A percentile compares a stretch with the other conserved stretches of the same genome.
Conservation (phyloP, 305 asterid genomes). For the Solanum aculeatissimum region DNA sequence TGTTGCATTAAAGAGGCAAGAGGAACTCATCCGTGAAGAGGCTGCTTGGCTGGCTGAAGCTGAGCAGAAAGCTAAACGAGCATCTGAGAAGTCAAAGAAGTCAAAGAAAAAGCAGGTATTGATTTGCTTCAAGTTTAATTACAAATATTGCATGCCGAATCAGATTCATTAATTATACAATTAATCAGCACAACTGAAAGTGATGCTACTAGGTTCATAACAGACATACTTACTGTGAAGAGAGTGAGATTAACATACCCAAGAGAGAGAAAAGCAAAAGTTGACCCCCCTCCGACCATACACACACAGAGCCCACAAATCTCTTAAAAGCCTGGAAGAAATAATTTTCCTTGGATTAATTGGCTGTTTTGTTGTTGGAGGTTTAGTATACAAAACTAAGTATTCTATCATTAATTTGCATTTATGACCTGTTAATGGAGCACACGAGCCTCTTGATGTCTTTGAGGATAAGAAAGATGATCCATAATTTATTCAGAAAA, state of each 20-base stretch:
- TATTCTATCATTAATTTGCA: not conserved
- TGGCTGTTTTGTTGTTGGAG: not conserved
- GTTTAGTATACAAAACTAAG: not conserved
- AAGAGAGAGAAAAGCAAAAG: not conserved
- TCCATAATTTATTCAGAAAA: not conserved
- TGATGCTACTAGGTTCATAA: not conserved
- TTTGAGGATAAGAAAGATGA: not conserved
- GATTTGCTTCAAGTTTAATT: not conserved
- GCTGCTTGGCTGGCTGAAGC: conserved; percentile 78
- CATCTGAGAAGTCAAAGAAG: conserved; percentile 70
- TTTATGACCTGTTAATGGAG: not conserved
- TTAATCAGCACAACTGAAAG: not conserved
- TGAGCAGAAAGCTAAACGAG: conserved; percentile 69
- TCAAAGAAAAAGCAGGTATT: conserved; percentile 91
- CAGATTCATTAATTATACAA: not conserved
- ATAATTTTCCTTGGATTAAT: not conserved
- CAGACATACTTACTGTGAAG: not conserved
- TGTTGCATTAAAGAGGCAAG: conserved; percentile 91
- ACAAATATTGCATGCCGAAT: not conserved
- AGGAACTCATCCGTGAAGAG: conserved; percentile 96
- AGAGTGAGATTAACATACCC: not conserved
- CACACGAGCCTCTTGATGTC: not conserved
- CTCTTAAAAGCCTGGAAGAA: not conserved
- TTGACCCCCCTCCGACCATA: not conserved
- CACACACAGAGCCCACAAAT: not conserved